Evolutionary conservation across 305 asterid genomes (phyloP), one percentile per base, ranked within the genome.

Genomic region (Solanum hybrid): DNA sequence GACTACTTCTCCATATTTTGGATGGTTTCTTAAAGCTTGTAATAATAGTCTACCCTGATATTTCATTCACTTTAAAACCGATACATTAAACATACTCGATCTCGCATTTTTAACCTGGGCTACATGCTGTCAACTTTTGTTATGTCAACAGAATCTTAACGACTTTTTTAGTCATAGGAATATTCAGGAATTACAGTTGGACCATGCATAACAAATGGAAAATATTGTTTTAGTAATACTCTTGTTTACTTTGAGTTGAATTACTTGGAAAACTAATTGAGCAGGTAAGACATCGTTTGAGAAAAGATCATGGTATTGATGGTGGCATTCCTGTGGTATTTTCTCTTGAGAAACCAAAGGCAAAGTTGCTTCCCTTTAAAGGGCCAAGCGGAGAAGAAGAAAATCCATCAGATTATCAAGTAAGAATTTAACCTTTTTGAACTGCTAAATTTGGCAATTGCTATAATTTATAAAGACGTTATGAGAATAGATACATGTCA

Each of bases 381-480:
- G 99, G 95, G 89, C 94, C 98, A 69, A 94, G 92, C 77, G 99
- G 98, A 84, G 97, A 94, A 89, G 99, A 95, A 91, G 99, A 95
- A 92, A 96, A 95, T 91, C 99, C 99, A 91, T 95, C 98, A 87
- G 99, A 97, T 93, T 97, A 96, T 92, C 99, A 97, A 93, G 99
- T 97, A 95, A 91, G 94, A 88, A 78, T 89, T 40, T 60, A 72
- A 75, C 79, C 78, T 90, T 31, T 56, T 80, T 64, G 40, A 71
- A 88, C 37, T 88, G 69, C 79, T 8, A 32, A 89, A 86, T 56
- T 90, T 80, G 22, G 85, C 75, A 37, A 79, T 85, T 64, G 72
- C 87, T 88, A 79, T 77, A 22, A 27, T 73, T 29, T 73, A 29
- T 82, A 13, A 64, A 34, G 66, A 37, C 7, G 3, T 79, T 51